A percentile compares a stretch with the other conserved stretches of the same genome.
Evolutionary conservation across 768 basidiomycete genomes (phyloP).

Genomic region (Lentinula guzmanii): DNA sequence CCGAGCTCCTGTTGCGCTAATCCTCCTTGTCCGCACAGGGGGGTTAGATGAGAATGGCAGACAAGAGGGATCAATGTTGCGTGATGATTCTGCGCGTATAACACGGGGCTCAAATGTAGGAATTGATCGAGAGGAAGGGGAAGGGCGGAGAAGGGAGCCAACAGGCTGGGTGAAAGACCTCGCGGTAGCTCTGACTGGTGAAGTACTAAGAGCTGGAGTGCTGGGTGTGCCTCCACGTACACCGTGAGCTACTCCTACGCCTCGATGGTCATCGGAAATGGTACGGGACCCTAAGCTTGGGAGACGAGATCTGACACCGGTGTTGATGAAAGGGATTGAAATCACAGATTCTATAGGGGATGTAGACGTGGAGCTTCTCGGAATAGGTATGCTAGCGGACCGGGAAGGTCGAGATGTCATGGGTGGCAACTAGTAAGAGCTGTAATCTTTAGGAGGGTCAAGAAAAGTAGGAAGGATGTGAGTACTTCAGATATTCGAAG

Average conservation of each 20-base stretch:
- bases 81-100: slow-evolving; percentile 49
- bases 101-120: slow-evolving; percentile 44
- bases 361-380: slow-evolving; percentile 32
- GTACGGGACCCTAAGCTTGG: slow-evolving; percentile 23
- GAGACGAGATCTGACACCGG: slow-evolving; percentile 35
- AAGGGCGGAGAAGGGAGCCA: slow-evolving; percentile 22
- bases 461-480: slow-evolving; percentile 13
- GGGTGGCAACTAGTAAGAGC: not conserved
- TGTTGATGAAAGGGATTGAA: slow-evolving; percentile 47
- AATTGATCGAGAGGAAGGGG: slow-evolving; percentile 21
- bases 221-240: slow-evolving; percentile 23
- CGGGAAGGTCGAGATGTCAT: slow-evolving; percentile 37
- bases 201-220: slow-evolving; percentile 20
- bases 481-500: not conserved
- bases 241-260: slow-evolving; percentile 23
- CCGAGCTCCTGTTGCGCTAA: slow-evolving; percentile 14
- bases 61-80: slow-evolving; percentile 36
- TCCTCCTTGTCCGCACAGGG: slow-evolving; percentile 32
- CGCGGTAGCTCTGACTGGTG: slow-evolving; percentile 34
- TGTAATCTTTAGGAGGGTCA: slow-evolving; percentile 26
- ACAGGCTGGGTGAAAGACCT: slow-evolving; percentile 37
- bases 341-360: slow-evolving; percentile 48
- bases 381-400: slow-evolving; percentile 65
- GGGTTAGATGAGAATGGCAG: slow-evolving; percentile 32
- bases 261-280: slow-evolving; percentile 29